A percentile compares a stretch with the other conserved stretches of the same genome.
Conservation (phyloP, 169 alveolate species). For the Cryptosporidium parvum region DNA sequence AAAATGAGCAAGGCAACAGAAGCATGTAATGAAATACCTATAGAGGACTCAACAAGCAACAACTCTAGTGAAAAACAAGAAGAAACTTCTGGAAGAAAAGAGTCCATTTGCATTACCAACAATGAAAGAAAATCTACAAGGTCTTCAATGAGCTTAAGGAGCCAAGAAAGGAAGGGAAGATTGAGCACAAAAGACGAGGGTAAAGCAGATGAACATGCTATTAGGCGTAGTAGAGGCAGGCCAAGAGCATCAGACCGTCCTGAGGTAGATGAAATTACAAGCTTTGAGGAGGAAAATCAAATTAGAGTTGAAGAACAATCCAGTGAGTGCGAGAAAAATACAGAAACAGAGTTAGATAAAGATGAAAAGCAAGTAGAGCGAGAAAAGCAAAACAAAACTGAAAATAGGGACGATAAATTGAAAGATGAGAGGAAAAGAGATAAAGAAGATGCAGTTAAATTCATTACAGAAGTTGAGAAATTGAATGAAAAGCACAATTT, state of each 20-base stretch:
- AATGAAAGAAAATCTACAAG: slow-evolving; percentile 51
- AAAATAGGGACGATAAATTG: background rate
- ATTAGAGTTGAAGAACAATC: background rate
- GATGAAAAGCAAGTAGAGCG: background rate
- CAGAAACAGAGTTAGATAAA: background rate
- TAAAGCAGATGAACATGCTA: background rate
- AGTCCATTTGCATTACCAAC: background rate
- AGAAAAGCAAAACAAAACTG: background rate
- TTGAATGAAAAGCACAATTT: slow-evolving; percentile 5
- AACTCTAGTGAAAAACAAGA: slow-evolving; percentile 1
- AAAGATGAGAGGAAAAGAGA: background rate
- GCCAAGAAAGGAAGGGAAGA: slow-evolving; percentile 54
- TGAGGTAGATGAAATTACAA: slow-evolving; percentile 6
- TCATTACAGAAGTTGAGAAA: slow-evolving; percentile 29
- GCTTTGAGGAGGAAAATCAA: slow-evolving; percentile 15
- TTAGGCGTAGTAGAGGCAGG: slow-evolving; percentile 25
- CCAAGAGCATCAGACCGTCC: slow-evolving; percentile 1
- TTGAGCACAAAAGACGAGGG: slow-evolving; percentile 34
- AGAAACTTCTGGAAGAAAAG: slow-evolving; percentile 25
- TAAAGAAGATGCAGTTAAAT: background rate
- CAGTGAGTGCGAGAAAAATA: background rate
- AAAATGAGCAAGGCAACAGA: background rate
- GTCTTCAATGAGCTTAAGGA: slow-evolving; percentile 62
- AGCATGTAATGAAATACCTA: background rate
- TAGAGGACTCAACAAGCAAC: background rate